Evolutionary conservation across 1,284 basidiomycete genomes (phyloP).

Genomic region (Puccinia hordei): DNA sequence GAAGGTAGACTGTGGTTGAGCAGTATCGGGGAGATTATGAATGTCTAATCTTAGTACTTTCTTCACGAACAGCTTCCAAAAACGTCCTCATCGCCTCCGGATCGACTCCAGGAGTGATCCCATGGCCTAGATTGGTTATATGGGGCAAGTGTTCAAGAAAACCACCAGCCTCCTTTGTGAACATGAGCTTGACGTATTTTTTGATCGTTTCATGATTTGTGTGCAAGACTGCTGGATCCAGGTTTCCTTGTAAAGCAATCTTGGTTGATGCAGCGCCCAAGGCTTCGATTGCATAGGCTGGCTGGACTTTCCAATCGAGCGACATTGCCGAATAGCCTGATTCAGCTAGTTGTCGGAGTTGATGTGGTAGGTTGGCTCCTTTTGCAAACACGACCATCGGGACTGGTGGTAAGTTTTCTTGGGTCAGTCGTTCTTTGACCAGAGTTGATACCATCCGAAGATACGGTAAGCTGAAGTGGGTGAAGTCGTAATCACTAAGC

Average conservation of each 20-base stretch:
- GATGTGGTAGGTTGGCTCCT: slow-evolving; percentile 65
- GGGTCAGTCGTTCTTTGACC: slow-evolving; percentile 9
- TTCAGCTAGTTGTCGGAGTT: slow-evolving; percentile 28
- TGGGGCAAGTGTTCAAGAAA: slow-evolving; percentile 33
- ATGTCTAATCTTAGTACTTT: slow-evolving; percentile 36
- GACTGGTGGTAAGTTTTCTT: background rate
- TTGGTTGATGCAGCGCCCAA: slow-evolving; percentile 62
- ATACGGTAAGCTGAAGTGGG: slow-evolving; percentile 72
- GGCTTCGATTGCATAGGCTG: slow-evolving; percentile 68
- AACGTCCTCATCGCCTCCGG: slow-evolving; percentile 42
- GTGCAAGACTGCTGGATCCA: slow-evolving; percentile 78
- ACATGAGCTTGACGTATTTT: slow-evolving; percentile 79
- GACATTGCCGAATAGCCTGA: slow-evolving; percentile 65
- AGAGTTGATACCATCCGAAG: slow-evolving; percentile 66
- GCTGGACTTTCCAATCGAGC: slow-evolving; percentile 83
- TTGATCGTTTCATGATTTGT: slow-evolving; percentile 87
- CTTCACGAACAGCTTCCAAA: slow-evolving; percentile 43
- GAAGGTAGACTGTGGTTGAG: too few relatives aligned
- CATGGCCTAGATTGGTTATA: slow-evolving; percentile 95
- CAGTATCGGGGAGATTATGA: background rate
- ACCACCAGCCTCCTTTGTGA: slow-evolving; percentile 70
- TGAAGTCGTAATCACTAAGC: slow-evolving; percentile 80
- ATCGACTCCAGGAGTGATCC: slow-evolving; percentile 65
- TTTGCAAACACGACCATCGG: slow-evolving; percentile 91
- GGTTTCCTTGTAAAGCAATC: slow-evolving; percentile 87